Evolutionary conservation across 306 rosid species (phyloP).

Genomic region (Geum urbanum): DNA sequence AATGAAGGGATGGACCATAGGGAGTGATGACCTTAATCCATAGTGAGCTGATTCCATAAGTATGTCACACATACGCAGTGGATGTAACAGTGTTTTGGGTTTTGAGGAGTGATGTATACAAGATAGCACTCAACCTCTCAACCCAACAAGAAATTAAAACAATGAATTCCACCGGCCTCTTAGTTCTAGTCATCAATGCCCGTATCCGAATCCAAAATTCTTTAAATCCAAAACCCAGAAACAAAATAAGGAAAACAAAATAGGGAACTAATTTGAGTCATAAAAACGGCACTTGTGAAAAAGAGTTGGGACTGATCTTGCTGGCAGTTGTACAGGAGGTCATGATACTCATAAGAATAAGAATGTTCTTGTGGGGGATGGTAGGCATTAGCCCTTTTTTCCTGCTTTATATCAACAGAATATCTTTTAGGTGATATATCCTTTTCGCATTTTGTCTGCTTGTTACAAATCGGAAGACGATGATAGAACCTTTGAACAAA

Average conservation of each 20-base stretch:
- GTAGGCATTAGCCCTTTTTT: slow-evolving; percentile 4
- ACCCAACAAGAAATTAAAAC: neutral
- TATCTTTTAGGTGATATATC: slow-evolving; percentile 24
- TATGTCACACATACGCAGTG: neutral
- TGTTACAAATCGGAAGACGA: neutral
- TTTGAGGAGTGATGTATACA: slow-evolving; percentile 5
- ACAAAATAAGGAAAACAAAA: too few species aligned
- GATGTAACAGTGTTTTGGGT: neutral
- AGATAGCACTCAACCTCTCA: neutral
- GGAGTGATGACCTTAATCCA: slow-evolving; percentile 1
- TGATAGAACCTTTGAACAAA: neutral
- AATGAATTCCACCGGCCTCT: neutral
- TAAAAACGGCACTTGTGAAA: too few species aligned
- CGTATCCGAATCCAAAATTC: too few species aligned
- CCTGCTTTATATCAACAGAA: neutral
- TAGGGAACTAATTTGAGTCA: too few species aligned
- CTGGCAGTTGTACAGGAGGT: neutral
- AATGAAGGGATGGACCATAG: neutral
- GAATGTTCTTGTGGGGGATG: slow-evolving; percentile 18
- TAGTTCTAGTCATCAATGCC: too few species aligned
- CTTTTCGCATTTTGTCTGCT: slow-evolving; percentile 21
- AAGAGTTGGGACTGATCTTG: too few species aligned
- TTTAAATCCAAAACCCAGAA: too few species aligned
- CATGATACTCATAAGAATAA: neutral
- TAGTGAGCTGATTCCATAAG: slow-evolving; percentile 9